Evolutionary conservation across 805 yeast genomes (phyloP), one percentile per base, ranked within the genome.

Genomic region (Saccharomyces kudriavzevii): DNA sequence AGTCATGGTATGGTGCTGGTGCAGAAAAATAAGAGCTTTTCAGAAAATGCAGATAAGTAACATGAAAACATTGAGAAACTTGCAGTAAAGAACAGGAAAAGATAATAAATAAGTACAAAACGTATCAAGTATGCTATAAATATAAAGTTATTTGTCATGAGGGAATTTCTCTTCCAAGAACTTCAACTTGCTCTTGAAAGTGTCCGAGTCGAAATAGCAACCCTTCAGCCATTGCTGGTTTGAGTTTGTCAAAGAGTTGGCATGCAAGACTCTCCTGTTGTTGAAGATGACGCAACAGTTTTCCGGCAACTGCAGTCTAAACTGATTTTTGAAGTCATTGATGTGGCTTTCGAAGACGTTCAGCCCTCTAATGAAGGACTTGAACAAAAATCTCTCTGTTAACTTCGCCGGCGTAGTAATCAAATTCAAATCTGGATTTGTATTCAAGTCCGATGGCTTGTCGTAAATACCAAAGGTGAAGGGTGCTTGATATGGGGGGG

Each of bases 401-500:
- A 70, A 59, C 40, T 74, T 77, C 14, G 68, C 72, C 6, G 71
- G 74, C 35, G 68, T 63, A 10, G 70, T 59, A 4, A 48, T 20
- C 3, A 52, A 47, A 48, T 58, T 52, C 28, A 59, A 52, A 26
- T 66, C 59, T n/a, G 58, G 53, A n/a, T 55, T 54, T 4, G 56
- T 58, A 11, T 62, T 62, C 11, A 56, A 53, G 11, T 60, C 57
- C 45, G 56, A 56, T 20, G 58, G 52, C 30, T 71, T 68, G 13
- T 69, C 69, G 17, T 75, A 73, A n/a, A 80, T 76, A 20, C 82
- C 83, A 52, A 69, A 70, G 57, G 85, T 89, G 54, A 82, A 80
- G 0, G 92, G 92, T 0, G 87, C 92, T 63, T 87, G 95, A 71
- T 85, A 86, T 10, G 91, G 92, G 2, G 95, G 94, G 0, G 92